Conservation (phyloP, 768 basidiomycete species). For the Phanerodontia chrysosporium region DNA sequence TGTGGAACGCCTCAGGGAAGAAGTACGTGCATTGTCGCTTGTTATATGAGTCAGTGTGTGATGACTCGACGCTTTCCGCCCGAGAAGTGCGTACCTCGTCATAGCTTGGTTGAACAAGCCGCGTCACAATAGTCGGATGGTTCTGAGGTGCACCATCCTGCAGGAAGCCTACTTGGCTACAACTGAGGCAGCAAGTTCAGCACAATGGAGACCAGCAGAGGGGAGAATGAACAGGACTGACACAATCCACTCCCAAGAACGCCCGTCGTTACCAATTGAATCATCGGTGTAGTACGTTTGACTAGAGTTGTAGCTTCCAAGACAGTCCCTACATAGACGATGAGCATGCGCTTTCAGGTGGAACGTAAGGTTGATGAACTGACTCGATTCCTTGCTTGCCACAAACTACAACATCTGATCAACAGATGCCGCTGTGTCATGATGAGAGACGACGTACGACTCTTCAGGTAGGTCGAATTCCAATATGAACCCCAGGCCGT, state of each 20-base stretch:
- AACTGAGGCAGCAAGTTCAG: slow-evolving; percentile 36
- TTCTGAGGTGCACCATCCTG: slow-evolving; percentile 34
- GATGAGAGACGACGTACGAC: slow-evolving; percentile 33
- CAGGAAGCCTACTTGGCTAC: slow-evolving; percentile 63
- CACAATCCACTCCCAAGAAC: slow-evolving; percentile 77
- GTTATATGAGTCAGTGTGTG: no score
- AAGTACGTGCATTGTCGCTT: slow-evolving; percentile 71
- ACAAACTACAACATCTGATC: slow-evolving; percentile 42
- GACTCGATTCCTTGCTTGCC: slow-evolving; percentile 43
- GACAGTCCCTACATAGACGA: slow-evolving; percentile 25
- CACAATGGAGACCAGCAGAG: slow-evolving; percentile 21
- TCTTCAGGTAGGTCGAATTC: slow-evolving; percentile 39
- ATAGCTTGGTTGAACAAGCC: slow-evolving; percentile 50
- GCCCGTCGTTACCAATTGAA: slow-evolving; percentile 45
- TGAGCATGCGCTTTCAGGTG: neutral
- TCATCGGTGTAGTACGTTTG: slow-evolving; percentile 48
- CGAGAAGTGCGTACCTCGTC: slow-evolving; percentile 47
- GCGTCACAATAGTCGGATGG: slow-evolving; percentile 46
- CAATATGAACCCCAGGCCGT: slow-evolving; percentile 58
- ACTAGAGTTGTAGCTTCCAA: slow-evolving; percentile 38
- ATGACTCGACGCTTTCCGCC: no score
- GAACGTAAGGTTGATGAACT: slow-evolving; percentile 25
- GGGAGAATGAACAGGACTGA: slow-evolving; percentile 13
- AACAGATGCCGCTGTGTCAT: no score
- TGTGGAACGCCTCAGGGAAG: slow-evolving; percentile 58